Conservation (phyloP, 139 green algal genomes). For the Haematococcus sp. region DNA sequence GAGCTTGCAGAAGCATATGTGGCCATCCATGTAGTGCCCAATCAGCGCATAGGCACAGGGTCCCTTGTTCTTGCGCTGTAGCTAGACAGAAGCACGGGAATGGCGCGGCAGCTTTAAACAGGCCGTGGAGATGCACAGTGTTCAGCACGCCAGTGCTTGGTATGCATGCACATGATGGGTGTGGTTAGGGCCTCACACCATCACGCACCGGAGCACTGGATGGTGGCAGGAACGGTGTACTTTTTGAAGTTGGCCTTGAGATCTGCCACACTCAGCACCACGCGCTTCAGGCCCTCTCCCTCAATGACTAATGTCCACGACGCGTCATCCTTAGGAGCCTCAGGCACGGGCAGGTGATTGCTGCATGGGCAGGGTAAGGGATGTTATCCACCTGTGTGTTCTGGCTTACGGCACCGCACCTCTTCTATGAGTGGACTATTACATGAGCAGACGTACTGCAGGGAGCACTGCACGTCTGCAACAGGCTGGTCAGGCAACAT, state of each 20-base stretch:
- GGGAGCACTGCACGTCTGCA: too few relatives aligned
- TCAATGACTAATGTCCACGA: constrained; percentile 4
- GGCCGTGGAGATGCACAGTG: not conserved
- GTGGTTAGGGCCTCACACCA: too few relatives aligned
- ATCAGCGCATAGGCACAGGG: too few relatives aligned
- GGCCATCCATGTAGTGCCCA: too few relatives aligned
- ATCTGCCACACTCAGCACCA: constrained; percentile 68
- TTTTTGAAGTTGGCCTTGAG: constrained; percentile 75
- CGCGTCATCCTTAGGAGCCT: constrained; percentile 9
- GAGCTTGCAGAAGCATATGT: too few relatives aligned
- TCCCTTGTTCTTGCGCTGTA: too few relatives aligned
- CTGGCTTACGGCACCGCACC: too few relatives aligned
- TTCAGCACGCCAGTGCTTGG: not conserved
- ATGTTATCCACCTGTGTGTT: too few relatives aligned
- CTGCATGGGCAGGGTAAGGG: not conserved
- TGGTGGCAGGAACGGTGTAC: constrained; percentile 64
- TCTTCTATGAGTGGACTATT: too few relatives aligned
- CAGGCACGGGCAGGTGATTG: constrained; percentile 85
- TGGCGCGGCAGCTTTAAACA: not conserved
- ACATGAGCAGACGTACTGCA: too few relatives aligned
- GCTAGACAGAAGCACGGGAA: not conserved
- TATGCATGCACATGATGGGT: not conserved
- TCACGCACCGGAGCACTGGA: constrained; percentile 69
- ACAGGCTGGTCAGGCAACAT: too few relatives aligned
- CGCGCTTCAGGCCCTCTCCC: constrained; percentile 48